Conservation (phyloP, 257 asterid genomes). For the Przewalskia tangutica region DNA sequence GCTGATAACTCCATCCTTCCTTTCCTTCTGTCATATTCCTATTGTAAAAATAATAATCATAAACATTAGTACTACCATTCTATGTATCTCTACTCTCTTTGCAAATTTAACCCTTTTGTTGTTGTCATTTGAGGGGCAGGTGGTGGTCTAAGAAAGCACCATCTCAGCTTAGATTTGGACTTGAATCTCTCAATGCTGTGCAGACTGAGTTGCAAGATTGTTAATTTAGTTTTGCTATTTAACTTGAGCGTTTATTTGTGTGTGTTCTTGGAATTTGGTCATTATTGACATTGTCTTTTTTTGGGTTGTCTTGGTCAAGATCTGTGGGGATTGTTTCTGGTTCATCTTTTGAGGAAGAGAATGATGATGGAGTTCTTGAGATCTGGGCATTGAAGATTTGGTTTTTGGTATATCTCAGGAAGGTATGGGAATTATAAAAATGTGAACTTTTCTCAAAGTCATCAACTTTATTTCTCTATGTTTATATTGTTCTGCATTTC, state of each 20-base stretch:
- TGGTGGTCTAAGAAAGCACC: constrained; percentile 11
- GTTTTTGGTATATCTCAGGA: constrained; percentile 19
- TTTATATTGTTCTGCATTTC: background rate
- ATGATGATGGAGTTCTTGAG: constrained; percentile 40
- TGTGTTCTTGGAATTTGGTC: constrained; percentile 26
- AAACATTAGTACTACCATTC: constrained; percentile 17
- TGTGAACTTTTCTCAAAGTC: background rate
- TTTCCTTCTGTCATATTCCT: constrained; percentile 31
- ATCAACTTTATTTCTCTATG: background rate
- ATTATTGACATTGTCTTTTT: constrained; percentile 5
- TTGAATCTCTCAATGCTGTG: constrained; percentile 31
- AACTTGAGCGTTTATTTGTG: constrained; percentile 10
- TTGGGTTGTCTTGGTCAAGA: constrained; percentile 34
- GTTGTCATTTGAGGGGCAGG: constrained; percentile 29
- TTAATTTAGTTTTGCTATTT: constrained; percentile 14
- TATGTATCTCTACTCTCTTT: constrained; percentile 33
- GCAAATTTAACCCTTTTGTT: constrained; percentile 36
- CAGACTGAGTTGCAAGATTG: constrained; percentile 10
- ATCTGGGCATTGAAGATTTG: constrained; percentile 43
- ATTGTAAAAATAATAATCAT: constrained; percentile 13
- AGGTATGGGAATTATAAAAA: constrained; percentile 30
- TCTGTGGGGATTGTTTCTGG: constrained; percentile 24
- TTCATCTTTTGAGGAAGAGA: constrained; percentile 12
- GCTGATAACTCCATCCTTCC: constrained; percentile 57
- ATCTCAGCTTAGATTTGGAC: constrained; percentile 25